These are phyloP conservation scores for Hortiboletus flavorubellus DNA, from an alignment of 768 basidiomycete species.

Conservation along the genomic window DNA sequence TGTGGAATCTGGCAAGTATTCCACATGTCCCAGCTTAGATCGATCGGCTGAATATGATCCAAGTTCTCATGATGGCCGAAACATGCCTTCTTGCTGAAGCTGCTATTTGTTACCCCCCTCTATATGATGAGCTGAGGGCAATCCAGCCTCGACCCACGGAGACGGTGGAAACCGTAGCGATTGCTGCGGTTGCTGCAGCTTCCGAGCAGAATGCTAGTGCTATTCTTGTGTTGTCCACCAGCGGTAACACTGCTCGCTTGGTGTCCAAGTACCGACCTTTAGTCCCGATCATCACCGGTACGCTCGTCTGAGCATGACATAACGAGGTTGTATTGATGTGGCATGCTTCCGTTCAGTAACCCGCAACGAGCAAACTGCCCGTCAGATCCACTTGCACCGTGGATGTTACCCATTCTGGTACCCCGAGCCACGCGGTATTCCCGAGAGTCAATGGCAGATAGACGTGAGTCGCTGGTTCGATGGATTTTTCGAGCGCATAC, in stretches of 20 bases:
- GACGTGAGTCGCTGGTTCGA: conserved; percentile 58
- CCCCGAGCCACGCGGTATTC: conserved; percentile 87
- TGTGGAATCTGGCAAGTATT: conserved; percentile 77
- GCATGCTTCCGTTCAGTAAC: conserved; percentile 57
- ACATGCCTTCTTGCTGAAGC: conserved; percentile 96
- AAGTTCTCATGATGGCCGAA: conserved; percentile 99
- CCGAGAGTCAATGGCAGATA: conserved; percentile 91
- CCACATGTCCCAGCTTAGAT: background rate
- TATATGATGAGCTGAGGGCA: conserved; percentile 84
- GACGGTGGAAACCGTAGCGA: conserved; percentile 93
- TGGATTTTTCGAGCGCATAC: conserved; percentile 1
- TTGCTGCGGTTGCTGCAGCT: conserved; percentile 94
- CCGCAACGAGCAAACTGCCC: conserved; percentile 91
- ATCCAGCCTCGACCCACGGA: conserved; percentile 85
- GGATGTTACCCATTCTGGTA: conserved; percentile 98
- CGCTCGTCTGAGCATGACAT: conserved; percentile 19
- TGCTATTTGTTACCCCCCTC: conserved; percentile 90
- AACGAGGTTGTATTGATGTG: conserved; percentile 5
- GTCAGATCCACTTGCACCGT: conserved; percentile 95
- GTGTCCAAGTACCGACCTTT: conserved; percentile 94
- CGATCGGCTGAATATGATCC: conserved; percentile 5
- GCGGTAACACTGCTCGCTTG: conserved; percentile 93
- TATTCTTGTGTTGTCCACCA: conserved; percentile 94
- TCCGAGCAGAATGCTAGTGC: conserved; percentile 93
- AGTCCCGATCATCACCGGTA: conserved; percentile 93